Base-by-base conservation (phyloP, 768 basidiomycete species). In the Psilocybe subaeruginosa region DNA sequence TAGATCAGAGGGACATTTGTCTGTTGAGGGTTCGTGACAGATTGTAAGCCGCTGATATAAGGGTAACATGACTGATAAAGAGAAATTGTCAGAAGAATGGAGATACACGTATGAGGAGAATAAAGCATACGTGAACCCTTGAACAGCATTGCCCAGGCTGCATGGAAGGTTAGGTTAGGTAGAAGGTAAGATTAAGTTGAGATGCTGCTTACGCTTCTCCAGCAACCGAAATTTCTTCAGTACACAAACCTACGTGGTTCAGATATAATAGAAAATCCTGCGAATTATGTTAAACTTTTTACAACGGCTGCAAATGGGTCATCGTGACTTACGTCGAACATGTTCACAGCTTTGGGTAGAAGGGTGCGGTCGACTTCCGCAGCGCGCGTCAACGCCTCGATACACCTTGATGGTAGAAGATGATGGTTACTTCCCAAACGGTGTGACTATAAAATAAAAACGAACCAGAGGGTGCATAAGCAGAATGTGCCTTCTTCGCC, bases 401-500 rank as follows among this genome's bases (percentile, higher is more conserved):
- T 79, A 64, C 90, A 90, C 91, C 91, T 92, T 63, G 27, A 39
- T 41, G 49, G 14, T 60, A 43, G 29, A 49, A 27, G 14, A n/a
- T 7, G 6, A 16, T n/a, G 8, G 2, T 8, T 47, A 47, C n/a
- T 7, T 47, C 23, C 23, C 8, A 2, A 19, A 16, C 14, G 12
- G 23, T 1, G 1, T 5, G 17, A 33, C 46, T 31, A 35, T 50
- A 19, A 14, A 54, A 14, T 54, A 23, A 31, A 45, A 33, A 72
- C 78, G 5, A 54, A 90, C 92, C 91, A 93, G 6, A 93, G 73
- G 0, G 91, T 93, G 69, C 93, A 95, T 50, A 99, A 78, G 62
- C 93, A 93, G 76, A 98, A 97, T 0, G 92, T 95, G 1, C 96
- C 96, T 74, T 97, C 96, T 64, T 97, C 93, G 1, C 96, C 95